Evolutionary conservation across 164 flowering plant genomes (phyloP).

Genomic region (grape (Vitis vinifera)): DNA sequence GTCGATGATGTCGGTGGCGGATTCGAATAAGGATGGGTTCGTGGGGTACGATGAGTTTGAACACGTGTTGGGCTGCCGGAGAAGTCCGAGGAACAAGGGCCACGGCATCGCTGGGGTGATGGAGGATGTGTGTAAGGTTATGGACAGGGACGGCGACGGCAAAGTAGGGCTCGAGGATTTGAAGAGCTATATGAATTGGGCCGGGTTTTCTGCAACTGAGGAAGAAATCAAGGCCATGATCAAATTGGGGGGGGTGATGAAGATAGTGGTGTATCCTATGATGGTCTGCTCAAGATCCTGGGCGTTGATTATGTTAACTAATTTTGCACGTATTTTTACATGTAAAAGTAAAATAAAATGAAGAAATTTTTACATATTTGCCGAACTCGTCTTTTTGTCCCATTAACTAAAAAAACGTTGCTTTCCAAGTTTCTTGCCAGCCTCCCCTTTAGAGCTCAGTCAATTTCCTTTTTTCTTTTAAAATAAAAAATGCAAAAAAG

Average conservation of each 20-base stretch:
- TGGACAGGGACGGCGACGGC: slow-evolving; percentile 94
- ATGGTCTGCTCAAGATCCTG: slow-evolving; percentile 60
- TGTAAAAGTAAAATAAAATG: no score
- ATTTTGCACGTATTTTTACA: no score
- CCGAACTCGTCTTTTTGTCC: no score
- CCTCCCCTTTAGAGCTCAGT: no score
- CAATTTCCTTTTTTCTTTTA: no score
- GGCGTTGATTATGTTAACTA: slow-evolving; percentile 27
- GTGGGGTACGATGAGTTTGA: no score
- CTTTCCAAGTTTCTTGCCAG: no score
- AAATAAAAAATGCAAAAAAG: no score
- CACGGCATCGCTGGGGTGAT: slow-evolving; percentile 23
- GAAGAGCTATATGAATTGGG: slow-evolving; percentile 54
- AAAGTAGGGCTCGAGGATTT: slow-evolving; percentile 64
- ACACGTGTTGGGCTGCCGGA: slow-evolving; percentile 32
- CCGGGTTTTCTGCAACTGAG: slow-evolving; percentile 54
- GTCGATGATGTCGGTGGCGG: no score
- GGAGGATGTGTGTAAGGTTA: slow-evolving; percentile 59
- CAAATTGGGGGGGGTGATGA: slow-evolving; percentile 63
- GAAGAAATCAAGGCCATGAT: slow-evolving; percentile 81
- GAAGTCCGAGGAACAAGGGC: background rate
- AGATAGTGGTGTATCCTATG: slow-evolving; percentile 48
- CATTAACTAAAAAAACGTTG: no score
- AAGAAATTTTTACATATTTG: no score
- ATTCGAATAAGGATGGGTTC: no score